A percentile compares a stretch with the other conserved stretches of the same genome.
These are phyloP conservation scores for Trichosporon asahii DNA, from an alignment of 1,284 basidiomycete species.

Conservation along the genomic window DNA sequence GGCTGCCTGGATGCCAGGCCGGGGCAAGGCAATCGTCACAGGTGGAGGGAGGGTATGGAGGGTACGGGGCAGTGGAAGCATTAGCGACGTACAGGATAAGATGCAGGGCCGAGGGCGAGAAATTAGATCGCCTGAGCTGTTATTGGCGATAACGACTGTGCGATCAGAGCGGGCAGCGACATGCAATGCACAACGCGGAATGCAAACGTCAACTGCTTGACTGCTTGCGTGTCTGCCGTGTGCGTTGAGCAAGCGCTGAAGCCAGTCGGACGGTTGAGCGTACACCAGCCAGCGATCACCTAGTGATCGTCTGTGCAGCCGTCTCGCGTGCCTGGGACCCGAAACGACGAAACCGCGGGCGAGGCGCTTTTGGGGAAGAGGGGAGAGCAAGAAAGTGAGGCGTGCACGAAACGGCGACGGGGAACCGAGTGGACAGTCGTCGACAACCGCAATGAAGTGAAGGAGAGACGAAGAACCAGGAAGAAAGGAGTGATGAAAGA, in stretches of 20 bases:
- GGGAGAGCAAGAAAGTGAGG: too few relatives aligned
- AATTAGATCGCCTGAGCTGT: neutral
- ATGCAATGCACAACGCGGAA: neutral
- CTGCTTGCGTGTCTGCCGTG: neutral
- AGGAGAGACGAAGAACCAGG: neutral
- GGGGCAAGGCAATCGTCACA: neutral
- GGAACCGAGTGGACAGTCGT: neutral
- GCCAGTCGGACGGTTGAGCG: conserved; percentile 1
- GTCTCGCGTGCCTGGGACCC: neutral
- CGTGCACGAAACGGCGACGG: neutral
- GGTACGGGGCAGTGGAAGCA: neutral
- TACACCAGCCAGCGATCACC: conserved; percentile 1
- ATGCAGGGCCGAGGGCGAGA: conserved; percentile 2
- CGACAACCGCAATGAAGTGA: neutral
- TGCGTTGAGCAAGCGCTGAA: neutral
- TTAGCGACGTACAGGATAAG: neutral
- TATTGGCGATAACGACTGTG: neutral
- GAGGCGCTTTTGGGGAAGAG: neutral
- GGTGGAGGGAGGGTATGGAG: neutral
- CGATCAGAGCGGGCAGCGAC: neutral
- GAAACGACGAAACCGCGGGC: neutral
- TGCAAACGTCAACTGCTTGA: neutral
- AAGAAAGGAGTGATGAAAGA: neutral
- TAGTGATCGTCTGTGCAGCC: neutral
- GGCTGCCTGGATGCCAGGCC: neutral